These are phyloP conservation scores for Backusella psychrophila DNA, from an alignment of 192 early-diverging fungal species.

Conservation along the genomic window DNA sequence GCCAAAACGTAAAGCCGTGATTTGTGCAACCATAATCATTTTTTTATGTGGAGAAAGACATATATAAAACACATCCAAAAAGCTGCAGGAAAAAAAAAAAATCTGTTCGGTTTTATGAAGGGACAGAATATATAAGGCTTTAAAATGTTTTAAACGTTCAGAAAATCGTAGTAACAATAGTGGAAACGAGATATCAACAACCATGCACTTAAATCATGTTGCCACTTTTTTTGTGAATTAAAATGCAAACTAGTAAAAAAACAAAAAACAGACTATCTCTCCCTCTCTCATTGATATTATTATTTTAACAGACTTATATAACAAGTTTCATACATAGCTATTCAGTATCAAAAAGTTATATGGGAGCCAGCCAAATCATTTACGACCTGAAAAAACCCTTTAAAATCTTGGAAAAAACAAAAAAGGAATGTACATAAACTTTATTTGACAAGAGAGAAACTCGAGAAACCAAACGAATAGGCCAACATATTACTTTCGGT, in stretches of 20 bases:
- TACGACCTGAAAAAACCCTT: slow-evolving; percentile 42
- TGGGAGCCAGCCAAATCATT: slow-evolving; percentile 44
- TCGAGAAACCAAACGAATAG: slow-evolving; percentile 30
- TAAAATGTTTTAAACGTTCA: background rate
- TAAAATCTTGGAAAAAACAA: slow-evolving; percentile 31
- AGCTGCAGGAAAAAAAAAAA: background rate
- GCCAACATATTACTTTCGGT: slow-evolving; percentile 2
- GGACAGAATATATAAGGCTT: background rate
- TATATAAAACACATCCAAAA: background rate
- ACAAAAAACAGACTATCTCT: too few species aligned
- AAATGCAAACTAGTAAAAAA: too few species aligned
- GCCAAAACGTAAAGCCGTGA: slow-evolving; percentile 17
- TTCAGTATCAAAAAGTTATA: background rate
- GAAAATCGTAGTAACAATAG: background rate
- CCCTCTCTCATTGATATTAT: background rate
- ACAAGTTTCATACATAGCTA: background rate
- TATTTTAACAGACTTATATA: background rate
- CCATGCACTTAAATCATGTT: background rate
- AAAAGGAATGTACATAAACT: slow-evolving; percentile 26
- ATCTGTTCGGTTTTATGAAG: too few species aligned
- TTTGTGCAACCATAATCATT: background rate
- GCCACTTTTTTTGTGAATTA: background rate
- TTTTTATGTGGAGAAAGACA: background rate
- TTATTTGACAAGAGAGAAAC: slow-evolving; percentile 13
- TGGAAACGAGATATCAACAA: background rate